These are phyloP conservation scores for Echites panduratus DNA, from an alignment of 257 asterid genomes.

Conservation along the genomic window DNA sequence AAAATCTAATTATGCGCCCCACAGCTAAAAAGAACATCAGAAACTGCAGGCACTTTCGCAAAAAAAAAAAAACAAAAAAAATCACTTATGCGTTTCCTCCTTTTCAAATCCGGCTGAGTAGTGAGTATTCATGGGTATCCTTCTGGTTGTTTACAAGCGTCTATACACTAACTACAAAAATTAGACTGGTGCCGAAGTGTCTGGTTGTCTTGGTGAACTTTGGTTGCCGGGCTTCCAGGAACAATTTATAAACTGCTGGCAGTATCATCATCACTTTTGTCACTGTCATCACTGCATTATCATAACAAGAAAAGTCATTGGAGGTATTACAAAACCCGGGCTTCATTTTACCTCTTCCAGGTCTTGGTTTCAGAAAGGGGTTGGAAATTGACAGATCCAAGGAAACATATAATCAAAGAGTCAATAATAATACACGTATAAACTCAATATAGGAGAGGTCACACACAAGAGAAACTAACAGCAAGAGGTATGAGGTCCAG, in stretches of 20 bases:
- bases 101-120: neutral
- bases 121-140: neutral
- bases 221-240: neutral
- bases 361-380: neutral
- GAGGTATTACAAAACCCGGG: neutral
- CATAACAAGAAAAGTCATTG: constrained; percentile 13
- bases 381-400: neutral
- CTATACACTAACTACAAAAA: constrained; percentile 14
- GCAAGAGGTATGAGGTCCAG: neutral
- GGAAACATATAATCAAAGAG: neutral
- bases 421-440: neutral
- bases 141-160: neutral
- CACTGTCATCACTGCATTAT: constrained; percentile 71
- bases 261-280: constrained; percentile 47
- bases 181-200: neutral
- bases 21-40: too few relatives aligned
- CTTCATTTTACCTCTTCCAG: neutral
- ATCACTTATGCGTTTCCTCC: neutral
- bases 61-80: too few relatives aligned
- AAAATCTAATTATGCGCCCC: too few relatives aligned
- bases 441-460: neutral
- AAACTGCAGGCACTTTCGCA: too few relatives aligned
- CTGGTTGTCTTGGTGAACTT: neutral
- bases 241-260: constrained; percentile 17
- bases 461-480: neutral